Evolutionary conservation across 257 asterid genomes (phyloP).

Genomic region (Solanum lignicaule): DNA sequence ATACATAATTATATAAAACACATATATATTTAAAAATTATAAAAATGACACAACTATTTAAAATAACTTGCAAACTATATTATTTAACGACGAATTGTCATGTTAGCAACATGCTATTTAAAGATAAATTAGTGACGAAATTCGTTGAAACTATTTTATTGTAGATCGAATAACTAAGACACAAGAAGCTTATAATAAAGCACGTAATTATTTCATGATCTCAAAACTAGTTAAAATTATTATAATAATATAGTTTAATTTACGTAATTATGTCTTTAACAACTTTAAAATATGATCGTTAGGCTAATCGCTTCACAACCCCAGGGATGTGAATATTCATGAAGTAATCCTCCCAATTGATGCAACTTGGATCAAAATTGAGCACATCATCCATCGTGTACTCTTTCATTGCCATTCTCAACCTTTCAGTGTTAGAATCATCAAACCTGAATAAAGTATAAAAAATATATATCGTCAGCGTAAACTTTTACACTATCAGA

Average conservation of each 20-base stretch:
- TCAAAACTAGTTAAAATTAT: neutral
- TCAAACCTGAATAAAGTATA: slow-evolving; percentile 28
- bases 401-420: slow-evolving; percentile 19
- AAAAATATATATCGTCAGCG: neutral
- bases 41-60: too few species aligned
- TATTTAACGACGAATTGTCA: too few species aligned
- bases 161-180: neutral
- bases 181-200: neutral
- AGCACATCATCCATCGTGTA: slow-evolving; percentile 14
- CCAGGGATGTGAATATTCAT: slow-evolving; percentile 41
- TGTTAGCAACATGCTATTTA: too few species aligned
- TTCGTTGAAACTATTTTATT: neutral
- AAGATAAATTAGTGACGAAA: neutral
- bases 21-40: too few species aligned
- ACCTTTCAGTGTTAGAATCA: slow-evolving; percentile 42
- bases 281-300: neutral
- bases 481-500: neutral
- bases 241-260: neutral
- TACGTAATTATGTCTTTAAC: neutral
- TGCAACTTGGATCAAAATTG: slow-evolving; percentile 36
- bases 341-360: slow-evolving; percentile 54
- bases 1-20: too few species aligned
- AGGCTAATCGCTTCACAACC: slow-evolving; percentile 16
- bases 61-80: too few species aligned
- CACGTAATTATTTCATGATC: neutral